Percentiles rank a stretch among this genome's conserved stretches.
phyloP scores from a whole-genome alignment of 2,329 filamentous ascomycete genomes.

The Sporothrix brasiliensis region DNA sequence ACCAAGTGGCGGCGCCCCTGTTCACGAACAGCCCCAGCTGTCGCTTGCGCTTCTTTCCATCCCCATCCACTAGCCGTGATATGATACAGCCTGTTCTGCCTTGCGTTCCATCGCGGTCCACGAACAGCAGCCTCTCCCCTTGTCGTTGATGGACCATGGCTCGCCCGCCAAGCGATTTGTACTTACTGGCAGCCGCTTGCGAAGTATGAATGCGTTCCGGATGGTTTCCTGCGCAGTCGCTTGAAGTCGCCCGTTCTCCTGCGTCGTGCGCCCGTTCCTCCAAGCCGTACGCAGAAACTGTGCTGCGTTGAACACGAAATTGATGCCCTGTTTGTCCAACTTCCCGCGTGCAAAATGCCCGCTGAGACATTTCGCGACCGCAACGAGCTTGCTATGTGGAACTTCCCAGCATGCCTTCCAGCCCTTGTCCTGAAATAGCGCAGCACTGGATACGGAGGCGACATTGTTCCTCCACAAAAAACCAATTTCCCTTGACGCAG shows the following conservation, averaged over 20 bases:
- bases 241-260: slow-evolving; percentile 8
- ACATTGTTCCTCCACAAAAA: neutral
- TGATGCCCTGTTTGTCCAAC: neutral
- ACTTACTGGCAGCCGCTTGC: neutral
- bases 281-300: neutral
- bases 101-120: neutral
- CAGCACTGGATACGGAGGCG: neutral
- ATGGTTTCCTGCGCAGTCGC: slow-evolving; percentile 21
- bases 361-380: slow-evolving; percentile 18
- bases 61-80: neutral
- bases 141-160: neutral
- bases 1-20: slow-evolving; percentile 22
- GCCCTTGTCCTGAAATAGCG: slow-evolving; percentile 8
- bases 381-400: slow-evolving; percentile 10
- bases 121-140: neutral
- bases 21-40: neutral
- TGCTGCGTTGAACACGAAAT: neutral
- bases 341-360: slow-evolving; percentile 8
- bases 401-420: neutral
- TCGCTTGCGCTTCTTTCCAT: neutral
- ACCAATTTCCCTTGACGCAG: slow-evolving; percentile 13
- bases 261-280: slow-evolving; percentile 6
- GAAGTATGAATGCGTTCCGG: neutral
- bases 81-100: neutral
- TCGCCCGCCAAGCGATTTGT: neutral